A percentile compares a stretch with the other conserved stretches of the same genome.
phyloP scores from a whole-genome alignment of 345 rosid species.

The Isatis tinctoria region DNA sequence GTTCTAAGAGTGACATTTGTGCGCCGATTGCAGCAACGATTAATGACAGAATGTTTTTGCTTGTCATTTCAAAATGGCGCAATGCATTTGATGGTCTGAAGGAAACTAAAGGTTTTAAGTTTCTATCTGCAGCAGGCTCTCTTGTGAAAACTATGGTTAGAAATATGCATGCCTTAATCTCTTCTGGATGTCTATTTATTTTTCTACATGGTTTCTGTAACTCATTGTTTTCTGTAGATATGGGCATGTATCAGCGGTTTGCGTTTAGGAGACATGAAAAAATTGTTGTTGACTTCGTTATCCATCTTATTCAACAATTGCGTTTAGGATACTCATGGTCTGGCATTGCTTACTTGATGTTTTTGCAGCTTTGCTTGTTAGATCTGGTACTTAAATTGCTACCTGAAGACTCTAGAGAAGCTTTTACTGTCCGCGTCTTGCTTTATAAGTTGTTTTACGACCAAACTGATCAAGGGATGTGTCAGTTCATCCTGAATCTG shows the following conservation, averaged over 20 bases:
- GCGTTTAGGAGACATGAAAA: background rate
- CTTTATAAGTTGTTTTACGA: slow-evolving; percentile 95
- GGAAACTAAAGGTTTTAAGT: slow-evolving; percentile 73
- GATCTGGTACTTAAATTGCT: slow-evolving; percentile 63
- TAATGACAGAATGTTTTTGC: slow-evolving; percentile 81
- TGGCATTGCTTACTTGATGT: slow-evolving; percentile 14
- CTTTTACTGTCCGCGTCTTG: slow-evolving; percentile 83
- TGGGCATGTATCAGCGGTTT: background rate
- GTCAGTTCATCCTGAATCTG: slow-evolving; percentile 77
- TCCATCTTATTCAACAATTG: background rate
- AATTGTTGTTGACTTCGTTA: background rate
- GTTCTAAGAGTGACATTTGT: slow-evolving; percentile 68
- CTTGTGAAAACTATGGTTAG: slow-evolving; percentile 80
- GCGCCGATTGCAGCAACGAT: slow-evolving; percentile 93
- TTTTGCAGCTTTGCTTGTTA: slow-evolving; percentile 64
- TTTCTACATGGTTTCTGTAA: slow-evolving; percentile 2
- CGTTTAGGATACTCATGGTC: slow-evolving; percentile 10
- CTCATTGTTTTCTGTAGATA: background rate
- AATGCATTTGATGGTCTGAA: slow-evolving; percentile 76
- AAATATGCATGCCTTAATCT: background rate
- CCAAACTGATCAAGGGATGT: slow-evolving; percentile 93
- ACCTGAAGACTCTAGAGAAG: slow-evolving; percentile 82
- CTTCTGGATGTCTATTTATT: background rate
- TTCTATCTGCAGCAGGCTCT: slow-evolving; percentile 74
- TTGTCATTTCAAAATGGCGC: slow-evolving; percentile 84